Conservation (phyloP, 805 yeast species). For the Starmera caribaea region DNA sequence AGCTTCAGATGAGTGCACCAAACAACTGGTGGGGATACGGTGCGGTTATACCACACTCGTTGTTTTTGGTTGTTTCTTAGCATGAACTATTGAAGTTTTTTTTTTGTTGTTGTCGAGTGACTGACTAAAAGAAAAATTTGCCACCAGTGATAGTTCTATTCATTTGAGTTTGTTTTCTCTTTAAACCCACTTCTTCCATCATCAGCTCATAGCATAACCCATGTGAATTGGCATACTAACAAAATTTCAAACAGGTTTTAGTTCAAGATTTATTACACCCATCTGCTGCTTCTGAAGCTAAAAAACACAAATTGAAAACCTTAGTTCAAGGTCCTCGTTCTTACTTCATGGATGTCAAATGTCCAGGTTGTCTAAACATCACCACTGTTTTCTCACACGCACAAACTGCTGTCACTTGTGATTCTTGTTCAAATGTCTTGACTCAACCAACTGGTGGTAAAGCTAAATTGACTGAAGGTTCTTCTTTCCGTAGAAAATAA, state of each 20-base stretch:
- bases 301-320: conserved; percentile 94
- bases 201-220: background rate
- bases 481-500: conserved; percentile 99
- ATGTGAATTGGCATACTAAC: conserved; percentile 13
- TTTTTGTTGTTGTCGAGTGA: too few species aligned
- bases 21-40: too few species aligned
- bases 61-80: too few species aligned
- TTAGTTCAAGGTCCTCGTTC: conserved; percentile 98
- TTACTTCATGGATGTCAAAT: conserved; percentile 98
- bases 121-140: too few species aligned
- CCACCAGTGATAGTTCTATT: too few species aligned
- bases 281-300: conserved; percentile 91
- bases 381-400: conserved; percentile 99
- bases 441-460: conserved; percentile 99
- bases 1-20: too few species aligned
- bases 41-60: too few species aligned
- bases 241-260: conserved; percentile 59
- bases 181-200: background rate
- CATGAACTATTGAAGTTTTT: too few species aligned
- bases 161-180: background rate
- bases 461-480: conserved; percentile 98
- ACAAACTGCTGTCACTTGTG: conserved; percentile 99
- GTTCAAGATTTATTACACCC: conserved; percentile 99
- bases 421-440: conserved; percentile 94
- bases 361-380: conserved; percentile 99